Evolutionary conservation across 441 rosid genomes (phyloP).

Genomic region (Biscutella laevigata): DNA sequence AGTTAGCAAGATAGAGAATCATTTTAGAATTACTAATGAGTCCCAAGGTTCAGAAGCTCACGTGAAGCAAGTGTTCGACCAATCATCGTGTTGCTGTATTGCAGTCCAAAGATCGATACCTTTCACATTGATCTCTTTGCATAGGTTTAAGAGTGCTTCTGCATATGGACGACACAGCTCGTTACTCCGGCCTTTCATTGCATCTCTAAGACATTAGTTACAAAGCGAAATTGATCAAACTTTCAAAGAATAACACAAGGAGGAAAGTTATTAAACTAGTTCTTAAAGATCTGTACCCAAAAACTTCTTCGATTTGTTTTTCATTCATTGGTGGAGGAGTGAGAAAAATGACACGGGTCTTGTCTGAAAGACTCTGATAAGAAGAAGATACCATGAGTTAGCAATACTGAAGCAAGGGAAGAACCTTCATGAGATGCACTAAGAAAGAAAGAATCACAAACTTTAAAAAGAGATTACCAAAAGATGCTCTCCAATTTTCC

Average conservation of each 20-base stretch:
- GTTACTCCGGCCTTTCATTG: conserved; percentile 36
- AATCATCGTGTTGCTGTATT: conserved; percentile 48
- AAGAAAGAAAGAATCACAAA: background rate
- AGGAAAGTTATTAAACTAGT: background rate
- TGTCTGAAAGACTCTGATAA: conserved; percentile 63
- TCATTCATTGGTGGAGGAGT: conserved; percentile 65
- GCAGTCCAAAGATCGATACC: conserved; percentile 63
- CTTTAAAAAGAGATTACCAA: conserved; percentile 33
- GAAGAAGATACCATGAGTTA: background rate
- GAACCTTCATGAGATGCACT: too few relatives aligned
- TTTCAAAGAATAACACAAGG: background rate
- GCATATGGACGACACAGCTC: conserved; percentile 46
- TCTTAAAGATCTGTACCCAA: conserved; percentile 25
- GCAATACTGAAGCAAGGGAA: background rate
- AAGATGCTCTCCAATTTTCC: conserved; percentile 55
- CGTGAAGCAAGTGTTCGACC: conserved; percentile 57
- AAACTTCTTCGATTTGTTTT: conserved; percentile 20
- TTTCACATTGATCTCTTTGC: conserved; percentile 46
- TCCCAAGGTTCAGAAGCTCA: conserved; percentile 26
- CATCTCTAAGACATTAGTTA: conserved; percentile 14
- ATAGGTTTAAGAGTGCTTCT: conserved; percentile 55
- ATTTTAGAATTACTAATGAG: background rate
- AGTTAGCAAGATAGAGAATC: background rate
- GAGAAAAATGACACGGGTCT: conserved; percentile 58
- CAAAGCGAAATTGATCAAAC: background rate